Evolutionary conservation across 805 yeast genomes (phyloP).

Genomic region (Dipodascus albidus): DNA sequence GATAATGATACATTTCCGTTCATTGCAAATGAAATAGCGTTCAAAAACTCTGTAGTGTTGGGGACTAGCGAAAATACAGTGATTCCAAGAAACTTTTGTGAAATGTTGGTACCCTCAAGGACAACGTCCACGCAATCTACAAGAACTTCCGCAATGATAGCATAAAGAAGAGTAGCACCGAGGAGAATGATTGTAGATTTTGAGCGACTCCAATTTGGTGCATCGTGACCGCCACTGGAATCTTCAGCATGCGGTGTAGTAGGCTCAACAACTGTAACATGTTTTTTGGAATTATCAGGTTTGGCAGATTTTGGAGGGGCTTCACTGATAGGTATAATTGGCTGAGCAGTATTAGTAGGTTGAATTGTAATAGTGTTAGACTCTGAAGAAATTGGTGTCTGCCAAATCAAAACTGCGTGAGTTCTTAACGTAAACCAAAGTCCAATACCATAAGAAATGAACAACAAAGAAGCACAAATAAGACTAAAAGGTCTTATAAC

Average conservation of each 20-base stretch:
- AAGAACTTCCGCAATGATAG: slow-evolving; percentile 85
- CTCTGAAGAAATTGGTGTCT: slow-evolving; percentile 42
- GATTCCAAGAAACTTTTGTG: slow-evolving; percentile 84
- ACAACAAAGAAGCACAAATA: slow-evolving; percentile 68
- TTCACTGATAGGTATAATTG: background rate
- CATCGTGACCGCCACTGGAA: slow-evolving; percentile 70
- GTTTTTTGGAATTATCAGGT: slow-evolving; percentile 1
- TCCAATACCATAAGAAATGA: slow-evolving; percentile 79
- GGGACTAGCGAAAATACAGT: slow-evolving; percentile 95
- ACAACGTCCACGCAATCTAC: slow-evolving; percentile 91
- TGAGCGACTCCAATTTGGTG: slow-evolving; percentile 90
- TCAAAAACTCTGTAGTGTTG: slow-evolving; percentile 90
- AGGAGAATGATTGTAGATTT: slow-evolving; percentile 76
- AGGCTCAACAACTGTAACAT: slow-evolving; percentile 7
- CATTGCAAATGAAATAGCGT: slow-evolving; percentile 93
- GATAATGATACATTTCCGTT: slow-evolving; percentile 93
- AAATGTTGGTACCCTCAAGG: slow-evolving; percentile 61
- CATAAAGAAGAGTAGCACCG: slow-evolving; percentile 78
- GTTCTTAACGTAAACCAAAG: slow-evolving; percentile 88
- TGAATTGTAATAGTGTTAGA: slow-evolving; percentile 8
- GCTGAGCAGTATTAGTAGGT: background rate
- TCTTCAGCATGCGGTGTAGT: slow-evolving; percentile 9
- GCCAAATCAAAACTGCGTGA: slow-evolving; percentile 96
- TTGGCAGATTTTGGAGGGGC: background rate
- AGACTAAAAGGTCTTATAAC: slow-evolving; percentile 76